Percentiles rank a stretch among this genome's conserved stretches.
These are phyloP conservation scores for Xylariomycetidae sp. DNA, from an alignment of 2,329 filamentous ascomycete species.

Conservation along the genomic window DNA sequence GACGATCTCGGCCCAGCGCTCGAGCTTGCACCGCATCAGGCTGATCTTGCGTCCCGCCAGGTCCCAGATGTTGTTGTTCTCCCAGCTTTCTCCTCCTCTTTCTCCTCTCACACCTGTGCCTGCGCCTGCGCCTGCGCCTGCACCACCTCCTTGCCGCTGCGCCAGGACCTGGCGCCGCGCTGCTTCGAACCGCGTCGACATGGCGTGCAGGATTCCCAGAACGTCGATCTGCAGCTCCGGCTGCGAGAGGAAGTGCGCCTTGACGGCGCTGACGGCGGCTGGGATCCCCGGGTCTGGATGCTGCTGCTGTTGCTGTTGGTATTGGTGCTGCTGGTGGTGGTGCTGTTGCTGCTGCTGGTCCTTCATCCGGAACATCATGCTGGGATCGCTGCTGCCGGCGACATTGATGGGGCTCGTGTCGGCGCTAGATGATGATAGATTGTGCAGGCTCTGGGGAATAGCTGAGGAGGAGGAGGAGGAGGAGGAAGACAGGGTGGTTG, in stretches of 20 bases:
- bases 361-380: conserved; percentile 20
- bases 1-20: conserved; percentile 43
- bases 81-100: too few relatives aligned
- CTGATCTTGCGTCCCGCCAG: conserved; percentile 43
- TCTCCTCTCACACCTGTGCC: conserved; percentile 21
- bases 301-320: too few relatives aligned
- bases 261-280: conserved; percentile 35
- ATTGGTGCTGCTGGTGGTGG: too few relatives aligned
- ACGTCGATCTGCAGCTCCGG: conserved; percentile 42
- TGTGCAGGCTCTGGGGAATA: too few relatives aligned
- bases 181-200: conserved; percentile 40
- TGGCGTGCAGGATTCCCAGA: conserved; percentile 34
- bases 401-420: conserved; percentile 2
- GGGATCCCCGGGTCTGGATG: conserved; percentile 35
- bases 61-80: conserved; percentile 44
- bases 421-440: too few relatives aligned
- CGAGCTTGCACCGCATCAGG: conserved; percentile 41
- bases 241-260: conserved; percentile 37
- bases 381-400: too few relatives aligned
- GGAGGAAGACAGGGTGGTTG: conserved; percentile 6
- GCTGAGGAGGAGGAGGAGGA: too few relatives aligned
- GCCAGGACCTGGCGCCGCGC: conserved; percentile 24
- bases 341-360: too few relatives aligned
- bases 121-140: background rate
- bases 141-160: background rate